Base-by-base conservation (phyloP, 176 grass and related monocot species). In the Hordeum vulgare region DNA sequence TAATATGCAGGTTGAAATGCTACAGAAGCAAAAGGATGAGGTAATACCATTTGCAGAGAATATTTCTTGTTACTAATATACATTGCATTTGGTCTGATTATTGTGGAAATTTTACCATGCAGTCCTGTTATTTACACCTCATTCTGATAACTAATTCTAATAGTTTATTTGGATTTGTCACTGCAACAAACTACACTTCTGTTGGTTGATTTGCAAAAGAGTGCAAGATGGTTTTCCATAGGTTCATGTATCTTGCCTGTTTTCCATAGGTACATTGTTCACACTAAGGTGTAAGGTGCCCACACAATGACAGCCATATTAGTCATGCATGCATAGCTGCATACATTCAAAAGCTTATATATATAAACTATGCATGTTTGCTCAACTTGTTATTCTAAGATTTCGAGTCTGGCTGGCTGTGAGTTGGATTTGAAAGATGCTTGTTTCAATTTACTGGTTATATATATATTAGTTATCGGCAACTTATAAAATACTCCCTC, bases 1-100 rank as follows among this genome's bases (percentile, higher is more conserved):
- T 66, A 42, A 65, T 87, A 17, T 83, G 26, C 84, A 94, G 92
- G 63, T 74, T 60, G 84, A 94, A 91, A 90, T 90, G 84, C 64
- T 90, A 34, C 53, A 87, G 87, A 86, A 82, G 41, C 89, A 92
- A 87, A 94, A 92, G 60, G 41, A 86, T 72, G 84, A 89, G 92
- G 92, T 94, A 94, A 87, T 66, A 23, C 9, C 41, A 77, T 53
- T 60, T 80, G 9, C 25, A 70, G 23, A 33, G 80, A 76, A 11
- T 76, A 70, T 51, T 31, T 59, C 1, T 29, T 82, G 1, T 10
- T 61, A n/a, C 21, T 2, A 78, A 15, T 36, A 14, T 36, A 15
- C 23, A 8, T 8, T 44, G 2, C 0, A 2, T 62, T 76, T 70
- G 33, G 37, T 59, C 60, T 33, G 12, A 13, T 27, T 45, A 49